These are phyloP conservation scores for Acrodontium crateriforme DNA, from an alignment of 2,329 filamentous ascomycete genomes.

Conservation along the genomic window DNA sequence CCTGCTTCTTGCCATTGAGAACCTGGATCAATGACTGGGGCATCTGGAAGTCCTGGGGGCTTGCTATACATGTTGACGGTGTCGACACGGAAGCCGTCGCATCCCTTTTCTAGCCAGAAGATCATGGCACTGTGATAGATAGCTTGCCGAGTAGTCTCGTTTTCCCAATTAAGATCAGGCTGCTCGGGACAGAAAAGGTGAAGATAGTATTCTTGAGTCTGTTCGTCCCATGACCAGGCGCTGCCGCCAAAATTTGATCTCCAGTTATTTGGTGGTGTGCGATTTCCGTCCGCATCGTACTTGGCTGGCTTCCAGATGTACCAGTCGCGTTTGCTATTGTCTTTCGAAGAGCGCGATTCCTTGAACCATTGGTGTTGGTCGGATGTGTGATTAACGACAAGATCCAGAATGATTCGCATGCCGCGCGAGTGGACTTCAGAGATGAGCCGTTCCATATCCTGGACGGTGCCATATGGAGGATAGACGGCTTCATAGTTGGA, in stretches of 20 bases:
- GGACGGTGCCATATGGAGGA: constrained; percentile 32
- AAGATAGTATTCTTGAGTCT: constrained; percentile 60
- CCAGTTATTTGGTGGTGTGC: constrained; percentile 64
- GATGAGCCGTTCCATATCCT: constrained; percentile 32
- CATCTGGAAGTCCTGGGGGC: constrained; percentile 11
- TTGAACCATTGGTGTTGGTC: constrained; percentile 45
- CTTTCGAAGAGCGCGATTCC: constrained; percentile 36
- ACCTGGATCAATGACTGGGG: constrained; percentile 9
- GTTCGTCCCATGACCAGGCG: constrained; percentile 58
- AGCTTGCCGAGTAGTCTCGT: constrained; percentile 50
- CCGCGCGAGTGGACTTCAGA: constrained; percentile 27
- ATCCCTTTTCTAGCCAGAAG: constrained; percentile 64
- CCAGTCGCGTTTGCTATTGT: constrained; percentile 43
- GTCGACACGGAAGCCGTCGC: constrained; percentile 31
- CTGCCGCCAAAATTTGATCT: constrained; percentile 44
- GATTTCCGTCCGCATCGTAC: constrained; percentile 37
- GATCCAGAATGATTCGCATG: constrained; percentile 33
- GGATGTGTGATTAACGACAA: constrained; percentile 18
- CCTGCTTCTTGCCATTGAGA: constrained; percentile 8
- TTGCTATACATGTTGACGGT: constrained; percentile 18
- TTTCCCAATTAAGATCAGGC: constrained; percentile 78
- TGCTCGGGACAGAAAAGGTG: constrained; percentile 65
- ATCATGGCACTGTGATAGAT: constrained; percentile 46
- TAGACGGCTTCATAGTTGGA: constrained; percentile 32
- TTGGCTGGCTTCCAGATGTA: constrained; percentile 46